Evolutionary conservation across 371 early-diverging fungal genomes (phyloP).

Genomic region (Dichotomocladium elegans): DNA sequence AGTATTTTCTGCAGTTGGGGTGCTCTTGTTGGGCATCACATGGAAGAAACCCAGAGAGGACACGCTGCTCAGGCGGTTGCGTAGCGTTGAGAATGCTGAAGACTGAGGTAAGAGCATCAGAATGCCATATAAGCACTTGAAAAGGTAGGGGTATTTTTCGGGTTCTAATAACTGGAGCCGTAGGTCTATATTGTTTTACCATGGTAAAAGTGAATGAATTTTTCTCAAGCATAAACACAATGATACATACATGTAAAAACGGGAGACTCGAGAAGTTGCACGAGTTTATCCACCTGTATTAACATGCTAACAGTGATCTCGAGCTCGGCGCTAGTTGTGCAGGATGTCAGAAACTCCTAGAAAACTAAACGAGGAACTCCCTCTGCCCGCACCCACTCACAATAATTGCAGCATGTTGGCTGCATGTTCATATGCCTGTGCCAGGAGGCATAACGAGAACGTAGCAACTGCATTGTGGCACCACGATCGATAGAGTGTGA

Average conservation of each 20-base stretch:
- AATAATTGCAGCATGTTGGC: constrained; percentile 72
- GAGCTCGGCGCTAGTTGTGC: constrained; percentile 61
- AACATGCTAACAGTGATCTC: constrained; percentile 87
- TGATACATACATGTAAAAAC: constrained; percentile 75
- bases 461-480: constrained; percentile 88
- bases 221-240: no score
- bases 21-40: constrained; percentile 50
- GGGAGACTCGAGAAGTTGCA: constrained; percentile 90
- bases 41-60: constrained; percentile 59
- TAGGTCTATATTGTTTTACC: constrained; percentile 51
- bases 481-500: constrained; percentile 83
- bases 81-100: constrained; percentile 85
- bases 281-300: constrained; percentile 91
- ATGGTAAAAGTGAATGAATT: no score
- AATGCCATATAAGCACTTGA: constrained; percentile 86
- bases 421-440: constrained; percentile 89
- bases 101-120: constrained; percentile 93
- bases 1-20: constrained; percentile 3
- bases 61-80: constrained; percentile 81
- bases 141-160: constrained; percentile 73
- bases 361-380: not conserved
- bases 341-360: not conserved
- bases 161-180: constrained; percentile 89
- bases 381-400: constrained; percentile 29
- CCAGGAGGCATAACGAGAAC: constrained; percentile 82